Conservation (phyloP, 2,329 filamentous ascomycete species). For the Claviceps quebecensis region DNA sequence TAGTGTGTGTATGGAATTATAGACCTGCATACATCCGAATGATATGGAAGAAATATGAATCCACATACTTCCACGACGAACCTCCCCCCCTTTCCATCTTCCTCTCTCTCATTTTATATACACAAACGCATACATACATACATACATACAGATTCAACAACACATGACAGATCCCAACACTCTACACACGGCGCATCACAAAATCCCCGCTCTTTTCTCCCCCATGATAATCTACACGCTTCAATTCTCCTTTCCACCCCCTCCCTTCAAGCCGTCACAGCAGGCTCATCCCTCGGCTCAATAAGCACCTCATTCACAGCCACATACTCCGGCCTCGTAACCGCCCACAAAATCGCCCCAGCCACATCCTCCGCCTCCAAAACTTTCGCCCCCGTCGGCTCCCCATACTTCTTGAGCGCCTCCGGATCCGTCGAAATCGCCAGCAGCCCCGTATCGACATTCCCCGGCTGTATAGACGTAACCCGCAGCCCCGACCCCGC, state of each 20-base stretch:
- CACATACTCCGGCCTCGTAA: conserved; percentile 61
- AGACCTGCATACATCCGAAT: no score
- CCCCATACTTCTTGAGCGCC: conserved; percentile 65
- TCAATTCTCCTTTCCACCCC: background rate
- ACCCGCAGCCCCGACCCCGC: conserved; percentile 60
- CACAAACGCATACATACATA: no score
- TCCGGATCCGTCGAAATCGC: conserved; percentile 63
- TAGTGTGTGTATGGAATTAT: no score
- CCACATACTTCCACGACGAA: no score
- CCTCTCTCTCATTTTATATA: no score
- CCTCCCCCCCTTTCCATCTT: no score
- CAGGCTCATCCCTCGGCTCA: conserved; percentile 60
- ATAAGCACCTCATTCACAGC: conserved; percentile 71
- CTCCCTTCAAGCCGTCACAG: background rate
- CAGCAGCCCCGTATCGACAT: conserved; percentile 59
- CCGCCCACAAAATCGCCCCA: conserved; percentile 56
- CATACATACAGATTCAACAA: no score
- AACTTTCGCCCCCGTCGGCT: conserved; percentile 61
- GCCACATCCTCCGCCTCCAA: conserved; percentile 63
- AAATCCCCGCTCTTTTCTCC: no score
- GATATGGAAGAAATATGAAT: no score
- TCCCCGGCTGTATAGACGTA: conserved; percentile 64
- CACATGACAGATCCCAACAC: no score
- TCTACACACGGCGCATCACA: no score
- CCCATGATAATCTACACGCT: no score